Evolutionary conservation across 1,284 basidiomycete genomes (phyloP), one percentile per base, ranked within the genome.

Genomic region (Pyrrhoderma lamaoense): DNA sequence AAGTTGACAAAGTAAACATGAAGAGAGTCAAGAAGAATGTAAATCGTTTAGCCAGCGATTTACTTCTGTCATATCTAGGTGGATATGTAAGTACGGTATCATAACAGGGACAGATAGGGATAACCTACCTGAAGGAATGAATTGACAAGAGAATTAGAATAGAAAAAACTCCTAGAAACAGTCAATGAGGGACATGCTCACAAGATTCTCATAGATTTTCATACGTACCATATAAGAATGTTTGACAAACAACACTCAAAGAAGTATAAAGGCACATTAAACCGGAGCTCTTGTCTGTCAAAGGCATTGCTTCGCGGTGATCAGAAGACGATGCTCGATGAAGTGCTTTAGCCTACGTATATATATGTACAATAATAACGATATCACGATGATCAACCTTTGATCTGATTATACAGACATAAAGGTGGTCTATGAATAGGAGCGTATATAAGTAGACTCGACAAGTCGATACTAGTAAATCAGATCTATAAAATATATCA

Each of bases 201-300:
- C 21, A 22, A 5, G 14, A 40, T 5, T 18, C 16, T 18, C 39
- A 40, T 40, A n/a, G 21, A 40, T 7, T 40, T 5, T n/a, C 16
- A 25, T 19, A 22, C 45, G 2, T 18, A 46, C 45, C 45, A 46
- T 9, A 46, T 16, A 46, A 34, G 45, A 46, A 46, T 19, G 45
- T 46, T 13, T 46, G 45, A 22, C 45, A 46, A 14, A 46, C 27
- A 22, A 34, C 18, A 18, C 34, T 27, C 11, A 5, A 11, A 31
- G 27, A 31, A 11, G 5, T 5, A 31, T 31, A 31, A 11, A 31
- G 27, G 11, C 27, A 5, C 5, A 5, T 31, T 31, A 31, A 11
- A 5, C 11, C 27, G 11, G 11, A 31, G 11, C 27, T 31, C 11
- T n/a, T n/a, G n/a, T 31, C 27, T 31, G 11, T 11, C 27, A 31